Conservation (phyloP, 2,329 filamentous ascomycete genomes). For the Penicillium griseofulvum region DNA sequence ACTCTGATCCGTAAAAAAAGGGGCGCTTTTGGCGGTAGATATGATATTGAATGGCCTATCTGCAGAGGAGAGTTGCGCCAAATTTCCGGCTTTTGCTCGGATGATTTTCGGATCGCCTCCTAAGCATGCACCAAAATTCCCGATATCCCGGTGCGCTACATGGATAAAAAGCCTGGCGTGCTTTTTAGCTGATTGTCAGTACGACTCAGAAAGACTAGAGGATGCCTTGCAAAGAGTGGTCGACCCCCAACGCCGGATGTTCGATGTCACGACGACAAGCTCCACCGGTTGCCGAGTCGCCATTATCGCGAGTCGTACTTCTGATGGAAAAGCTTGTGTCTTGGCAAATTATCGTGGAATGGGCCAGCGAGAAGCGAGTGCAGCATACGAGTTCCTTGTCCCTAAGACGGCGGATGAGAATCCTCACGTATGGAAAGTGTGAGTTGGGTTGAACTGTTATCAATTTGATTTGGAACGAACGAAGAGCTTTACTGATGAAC, state of each 20-base stretch:
- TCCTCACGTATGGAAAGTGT: slow-evolving; percentile 14
- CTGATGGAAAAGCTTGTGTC: slow-evolving; percentile 19
- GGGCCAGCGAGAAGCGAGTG: background rate
- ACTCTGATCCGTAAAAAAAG: background rate
- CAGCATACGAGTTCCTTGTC: slow-evolving; percentile 12
- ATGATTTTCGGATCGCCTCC: slow-evolving; percentile 6
- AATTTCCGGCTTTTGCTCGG: slow-evolving; percentile 18
- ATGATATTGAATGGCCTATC: slow-evolving; percentile 12
- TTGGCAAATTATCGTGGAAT: slow-evolving; percentile 19
- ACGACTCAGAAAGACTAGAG: slow-evolving; percentile 8
- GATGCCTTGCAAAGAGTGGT: slow-evolving; percentile 2
- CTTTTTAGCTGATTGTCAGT: slow-evolving; percentile 9
- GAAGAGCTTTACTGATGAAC: no score
- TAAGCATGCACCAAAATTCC: no score
- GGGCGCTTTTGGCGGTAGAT: slow-evolving; percentile 15
- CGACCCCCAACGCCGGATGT: slow-evolving; percentile 5
- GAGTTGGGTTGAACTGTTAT: background rate
- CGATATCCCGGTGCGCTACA: no score
- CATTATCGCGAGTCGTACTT: slow-evolving; percentile 15
- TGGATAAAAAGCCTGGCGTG: no score
- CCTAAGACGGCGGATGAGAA: slow-evolving; percentile 5
- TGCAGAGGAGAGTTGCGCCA: slow-evolving; percentile 9
- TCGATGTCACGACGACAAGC: slow-evolving; percentile 5
- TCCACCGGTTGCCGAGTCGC: slow-evolving; percentile 10
- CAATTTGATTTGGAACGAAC: no score